phyloP scores from a whole-genome alignment of 257 asterid genomes.

The Voacanga thouarsii region DNA sequence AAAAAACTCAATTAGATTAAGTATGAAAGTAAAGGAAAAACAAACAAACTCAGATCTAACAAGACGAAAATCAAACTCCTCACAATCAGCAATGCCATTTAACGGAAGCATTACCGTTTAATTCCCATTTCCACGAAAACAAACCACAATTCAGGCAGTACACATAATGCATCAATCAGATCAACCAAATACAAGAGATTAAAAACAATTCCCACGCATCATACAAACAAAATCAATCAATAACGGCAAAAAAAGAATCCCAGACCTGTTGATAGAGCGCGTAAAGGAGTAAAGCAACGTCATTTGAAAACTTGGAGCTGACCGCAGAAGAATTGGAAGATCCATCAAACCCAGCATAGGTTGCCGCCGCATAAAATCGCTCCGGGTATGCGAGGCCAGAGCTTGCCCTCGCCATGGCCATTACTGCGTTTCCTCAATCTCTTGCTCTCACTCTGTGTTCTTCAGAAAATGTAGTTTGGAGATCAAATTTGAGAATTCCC shows the following conservation, averaged over 20 bases:
- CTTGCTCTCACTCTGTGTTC: neutral
- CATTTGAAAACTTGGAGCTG: conserved; percentile 77
- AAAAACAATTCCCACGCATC: neutral
- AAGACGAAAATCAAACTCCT: neutral
- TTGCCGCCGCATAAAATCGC: conserved; percentile 89
- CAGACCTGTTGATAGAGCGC: conserved; percentile 88
- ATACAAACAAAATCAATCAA: conserved; percentile 14
- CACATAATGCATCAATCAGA: neutral
- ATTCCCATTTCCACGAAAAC: neutral
- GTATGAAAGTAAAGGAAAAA: no score
- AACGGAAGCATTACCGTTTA: neutral
- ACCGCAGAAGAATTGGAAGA: conserved; percentile 66
- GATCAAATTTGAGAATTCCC: neutral
- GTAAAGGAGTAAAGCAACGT: conserved; percentile 81
- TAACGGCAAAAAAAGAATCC: conserved; percentile 6
- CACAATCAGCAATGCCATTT: neutral
- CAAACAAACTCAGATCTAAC: conserved; percentile 12
- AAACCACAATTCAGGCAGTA: conserved; percentile 3
- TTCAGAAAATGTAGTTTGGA: neutral
- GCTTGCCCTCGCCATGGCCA: conserved; percentile 56
- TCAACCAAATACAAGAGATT: neutral
- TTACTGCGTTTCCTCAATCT: conserved; percentile 14
- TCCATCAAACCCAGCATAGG: conserved; percentile 87
- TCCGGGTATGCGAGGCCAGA: conserved; percentile 94
- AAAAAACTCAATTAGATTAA: neutral